phyloP scores from a whole-genome alignment of 2,329 filamentous ascomycete species.

The Aplosporella prunicola region DNA sequence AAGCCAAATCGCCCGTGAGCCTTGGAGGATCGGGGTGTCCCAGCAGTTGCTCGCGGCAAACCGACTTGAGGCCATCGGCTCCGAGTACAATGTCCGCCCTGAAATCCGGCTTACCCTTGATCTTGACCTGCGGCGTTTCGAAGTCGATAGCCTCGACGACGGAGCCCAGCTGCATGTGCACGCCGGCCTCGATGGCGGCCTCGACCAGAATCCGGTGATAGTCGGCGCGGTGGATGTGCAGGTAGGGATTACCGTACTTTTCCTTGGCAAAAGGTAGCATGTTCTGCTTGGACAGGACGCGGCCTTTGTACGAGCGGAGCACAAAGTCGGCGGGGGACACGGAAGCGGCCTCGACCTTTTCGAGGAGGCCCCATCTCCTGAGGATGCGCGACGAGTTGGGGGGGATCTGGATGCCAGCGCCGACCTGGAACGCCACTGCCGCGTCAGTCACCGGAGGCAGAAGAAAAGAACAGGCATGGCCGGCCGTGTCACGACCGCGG shows the following conservation, averaged over 20 bases:
- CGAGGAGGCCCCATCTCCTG: constrained; percentile 11
- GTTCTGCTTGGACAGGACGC: constrained; percentile 38
- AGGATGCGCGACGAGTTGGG: constrained; percentile 13
- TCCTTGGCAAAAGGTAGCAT: constrained; percentile 42
- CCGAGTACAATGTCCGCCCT: constrained; percentile 27
- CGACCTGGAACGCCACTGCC: constrained; percentile 8
- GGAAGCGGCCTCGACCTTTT: constrained; percentile 10
- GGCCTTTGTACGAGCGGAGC: constrained; percentile 40
- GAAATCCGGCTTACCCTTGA: constrained; percentile 28
- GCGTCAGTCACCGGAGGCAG: no score
- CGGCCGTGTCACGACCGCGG: constrained; percentile 61
- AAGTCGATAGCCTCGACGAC: constrained; percentile 12
- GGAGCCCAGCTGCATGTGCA: constrained; percentile 9
- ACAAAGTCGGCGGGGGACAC: constrained; percentile 34
- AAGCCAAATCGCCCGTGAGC: constrained; percentile 53
- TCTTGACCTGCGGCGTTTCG: constrained; percentile 14
- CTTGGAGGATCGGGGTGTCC: constrained; percentile 39
- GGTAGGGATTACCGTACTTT: constrained; percentile 5
- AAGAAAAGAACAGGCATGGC: constrained; percentile 67
- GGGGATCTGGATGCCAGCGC: constrained; percentile 16
- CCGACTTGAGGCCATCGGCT: constrained; percentile 40
- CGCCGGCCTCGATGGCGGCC: constrained; percentile 9
- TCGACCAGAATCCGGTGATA: constrained; percentile 14
- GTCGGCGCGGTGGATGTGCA: constrained; percentile 17
- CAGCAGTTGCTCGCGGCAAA: constrained; percentile 36